phyloP scores from a whole-genome alignment of 2,329 filamentous ascomycete genomes.

The Claviceps humidiphila region DNA sequence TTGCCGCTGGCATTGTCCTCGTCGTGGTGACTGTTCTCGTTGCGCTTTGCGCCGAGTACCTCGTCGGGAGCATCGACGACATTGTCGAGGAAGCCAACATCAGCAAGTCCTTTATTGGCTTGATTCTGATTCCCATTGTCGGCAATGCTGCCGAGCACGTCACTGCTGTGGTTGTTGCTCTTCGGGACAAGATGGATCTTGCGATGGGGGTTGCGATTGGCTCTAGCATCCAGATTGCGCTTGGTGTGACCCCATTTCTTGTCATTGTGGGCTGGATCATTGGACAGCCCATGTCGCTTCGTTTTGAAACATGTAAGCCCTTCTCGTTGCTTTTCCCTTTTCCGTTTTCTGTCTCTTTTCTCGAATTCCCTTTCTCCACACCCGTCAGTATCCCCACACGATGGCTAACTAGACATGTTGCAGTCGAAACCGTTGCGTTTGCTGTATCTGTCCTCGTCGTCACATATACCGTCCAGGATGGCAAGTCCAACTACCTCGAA shows the following conservation, averaged over 20 bases:
- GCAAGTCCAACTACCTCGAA: conserved; percentile 74
- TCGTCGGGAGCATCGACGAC: conserved; percentile 63
- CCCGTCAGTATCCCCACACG: too few species aligned
- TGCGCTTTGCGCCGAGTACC: conserved; percentile 61
- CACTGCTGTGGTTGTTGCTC: conserved; percentile 65
- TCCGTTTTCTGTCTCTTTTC: too few species aligned
- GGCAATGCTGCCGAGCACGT: conserved; percentile 73
- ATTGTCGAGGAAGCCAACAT: conserved; percentile 58
- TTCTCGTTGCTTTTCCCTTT: background rate
- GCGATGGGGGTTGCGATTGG: conserved; percentile 71
- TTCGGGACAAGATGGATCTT: conserved; percentile 64
- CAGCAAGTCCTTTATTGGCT: conserved; percentile 69
- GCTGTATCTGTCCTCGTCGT: conserved; percentile 64
- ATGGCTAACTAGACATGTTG: background rate
- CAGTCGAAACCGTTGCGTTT: conserved; percentile 64
- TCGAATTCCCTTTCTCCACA: too few species aligned
- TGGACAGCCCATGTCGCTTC: conserved; percentile 58
- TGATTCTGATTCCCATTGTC: conserved; percentile 68
- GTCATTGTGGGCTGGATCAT: conserved; percentile 73
- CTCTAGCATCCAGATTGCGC: conserved; percentile 69
- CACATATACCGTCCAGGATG: conserved; percentile 65
- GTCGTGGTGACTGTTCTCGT: conserved; percentile 57
- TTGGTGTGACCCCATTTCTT: conserved; percentile 68
- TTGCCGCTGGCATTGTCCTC: conserved; percentile 53
- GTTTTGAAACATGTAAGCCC: conserved; percentile 51